Conservation (phyloP, 2,329 filamentous ascomycete species). For the Talaromyces sp. region DNA sequence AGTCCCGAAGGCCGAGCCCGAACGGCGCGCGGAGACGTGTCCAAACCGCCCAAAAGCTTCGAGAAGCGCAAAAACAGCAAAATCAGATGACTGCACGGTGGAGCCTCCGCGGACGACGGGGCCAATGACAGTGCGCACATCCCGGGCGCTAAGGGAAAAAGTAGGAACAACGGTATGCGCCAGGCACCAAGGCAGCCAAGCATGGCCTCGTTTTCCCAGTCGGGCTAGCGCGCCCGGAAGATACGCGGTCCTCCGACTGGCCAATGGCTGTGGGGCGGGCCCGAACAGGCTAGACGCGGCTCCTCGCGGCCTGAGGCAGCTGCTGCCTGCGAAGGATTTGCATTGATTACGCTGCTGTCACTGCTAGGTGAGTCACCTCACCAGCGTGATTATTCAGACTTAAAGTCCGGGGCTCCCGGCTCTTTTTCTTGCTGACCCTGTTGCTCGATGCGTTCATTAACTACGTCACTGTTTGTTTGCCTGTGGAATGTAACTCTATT, state of each 20-base stretch:
- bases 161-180: not conserved
- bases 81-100: not conserved
- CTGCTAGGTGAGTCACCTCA: not conserved
- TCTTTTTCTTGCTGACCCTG: constrained; percentile 6
- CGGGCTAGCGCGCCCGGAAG: not conserved
- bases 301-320: not conserved
- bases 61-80: not conserved
- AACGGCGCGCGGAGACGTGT: not conserved
- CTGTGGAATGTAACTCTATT: not conserved
- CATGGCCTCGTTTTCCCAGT: not conserved
- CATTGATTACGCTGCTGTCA: no score
- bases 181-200: not conserved
- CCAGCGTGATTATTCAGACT: not conserved
- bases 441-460: not conserved
- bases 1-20: not conserved
- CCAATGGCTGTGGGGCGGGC: not conserved
- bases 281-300: not conserved
- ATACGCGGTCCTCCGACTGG: not conserved
- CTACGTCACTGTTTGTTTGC: not conserved
- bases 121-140: not conserved
- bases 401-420: constrained; percentile 4
- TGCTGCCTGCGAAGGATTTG: not conserved
- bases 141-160: constrained; percentile 1
- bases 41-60: not conserved
- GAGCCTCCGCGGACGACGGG: not conserved